phyloP scores from a whole-genome alignment of 371 early-diverging fungal species.

The Circinella umbellata region DNA sequence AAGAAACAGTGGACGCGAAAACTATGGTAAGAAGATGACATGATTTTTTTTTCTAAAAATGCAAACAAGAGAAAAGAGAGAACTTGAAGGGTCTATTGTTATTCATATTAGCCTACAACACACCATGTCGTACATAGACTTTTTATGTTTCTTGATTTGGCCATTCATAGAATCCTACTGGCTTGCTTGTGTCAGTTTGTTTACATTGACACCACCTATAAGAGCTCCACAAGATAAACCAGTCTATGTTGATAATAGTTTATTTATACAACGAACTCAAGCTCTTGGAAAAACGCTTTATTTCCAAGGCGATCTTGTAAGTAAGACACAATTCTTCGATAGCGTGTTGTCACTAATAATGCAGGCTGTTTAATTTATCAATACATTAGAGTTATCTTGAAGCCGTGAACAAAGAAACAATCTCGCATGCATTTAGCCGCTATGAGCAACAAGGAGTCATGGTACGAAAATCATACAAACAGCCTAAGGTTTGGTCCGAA shows the following conservation, averaged over 20 bases:
- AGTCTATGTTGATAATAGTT: conserved; percentile 71
- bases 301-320: conserved; percentile 24
- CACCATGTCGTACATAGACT: conserved; percentile 53
- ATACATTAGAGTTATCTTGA: conserved; percentile 69
- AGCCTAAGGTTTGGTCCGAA: conserved; percentile 49
- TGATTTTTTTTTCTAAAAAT: background rate
- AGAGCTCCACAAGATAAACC: conserved; percentile 26
- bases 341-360: background rate
- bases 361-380: background rate
- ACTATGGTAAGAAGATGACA: conserved; percentile 59
- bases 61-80: no score
- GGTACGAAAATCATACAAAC: conserved; percentile 47
- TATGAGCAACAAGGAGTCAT: conserved; percentile 72
- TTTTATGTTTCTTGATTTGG: conserved; percentile 87
- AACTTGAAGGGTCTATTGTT: background rate
- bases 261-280: conserved; percentile 72
- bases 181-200: conserved; percentile 70
- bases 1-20: conserved; percentile 79
- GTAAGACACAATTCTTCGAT: background rate
- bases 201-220: conserved; percentile 56
- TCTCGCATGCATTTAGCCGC: conserved; percentile 77
- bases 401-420: conserved; percentile 84
- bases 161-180: conserved; percentile 92
- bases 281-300: conserved; percentile 72
- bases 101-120: no score